Conservation (phyloP, 2,329 filamentous ascomycete species). For the Macrophomina phaseolina region DNA sequence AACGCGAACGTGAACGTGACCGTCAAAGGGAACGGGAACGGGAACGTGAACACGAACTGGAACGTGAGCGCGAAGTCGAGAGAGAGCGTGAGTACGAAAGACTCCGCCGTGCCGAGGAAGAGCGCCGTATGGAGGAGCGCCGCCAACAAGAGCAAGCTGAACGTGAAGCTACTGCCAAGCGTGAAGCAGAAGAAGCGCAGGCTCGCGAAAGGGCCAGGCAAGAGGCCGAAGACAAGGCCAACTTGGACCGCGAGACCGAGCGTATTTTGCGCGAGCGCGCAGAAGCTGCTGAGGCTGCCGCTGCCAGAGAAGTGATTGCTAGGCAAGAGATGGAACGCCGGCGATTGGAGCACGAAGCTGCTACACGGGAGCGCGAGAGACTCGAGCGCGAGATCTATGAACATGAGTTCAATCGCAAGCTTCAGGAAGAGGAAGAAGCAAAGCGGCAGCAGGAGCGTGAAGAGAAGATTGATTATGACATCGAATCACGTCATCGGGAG, state of each 20-base stretch:
- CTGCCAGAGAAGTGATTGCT: conserved; percentile 34
- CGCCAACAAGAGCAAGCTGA: conserved; percentile 30
- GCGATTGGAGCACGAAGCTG: conserved; percentile 28
- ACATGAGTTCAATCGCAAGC: conserved; percentile 14
- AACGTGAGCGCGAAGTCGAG: conserved; percentile 31
- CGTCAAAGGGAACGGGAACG: conserved; percentile 33
- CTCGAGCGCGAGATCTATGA: conserved; percentile 32
- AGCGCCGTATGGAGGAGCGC: conserved; percentile 36
- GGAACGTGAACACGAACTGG: conserved; percentile 32
- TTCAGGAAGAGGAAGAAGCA: conserved; percentile 31
- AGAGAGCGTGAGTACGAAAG: conserved; percentile 14
- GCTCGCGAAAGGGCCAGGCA: conserved; percentile 31
- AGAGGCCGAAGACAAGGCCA: conserved; percentile 33
- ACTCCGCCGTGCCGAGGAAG: conserved; percentile 23
- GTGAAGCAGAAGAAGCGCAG: conserved; percentile 33
- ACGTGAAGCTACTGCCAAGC: conserved; percentile 32
- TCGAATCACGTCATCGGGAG: conserved; percentile 39
- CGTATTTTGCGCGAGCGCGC: conserved; percentile 39
- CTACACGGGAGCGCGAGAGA: conserved; percentile 32
- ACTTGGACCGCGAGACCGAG: conserved; percentile 40
- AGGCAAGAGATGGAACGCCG: conserved; percentile 36
- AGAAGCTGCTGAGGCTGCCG: conserved; percentile 28
- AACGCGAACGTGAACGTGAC: conserved; percentile 30
- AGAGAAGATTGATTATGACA: conserved; percentile 32
- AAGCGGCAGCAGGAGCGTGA: conserved; percentile 31